A percentile compares a stretch with the other conserved stretches of the same genome.
Conservation (phyloP, 2,329 filamentous ascomycete genomes). For the Penicillium sp. region DNA sequence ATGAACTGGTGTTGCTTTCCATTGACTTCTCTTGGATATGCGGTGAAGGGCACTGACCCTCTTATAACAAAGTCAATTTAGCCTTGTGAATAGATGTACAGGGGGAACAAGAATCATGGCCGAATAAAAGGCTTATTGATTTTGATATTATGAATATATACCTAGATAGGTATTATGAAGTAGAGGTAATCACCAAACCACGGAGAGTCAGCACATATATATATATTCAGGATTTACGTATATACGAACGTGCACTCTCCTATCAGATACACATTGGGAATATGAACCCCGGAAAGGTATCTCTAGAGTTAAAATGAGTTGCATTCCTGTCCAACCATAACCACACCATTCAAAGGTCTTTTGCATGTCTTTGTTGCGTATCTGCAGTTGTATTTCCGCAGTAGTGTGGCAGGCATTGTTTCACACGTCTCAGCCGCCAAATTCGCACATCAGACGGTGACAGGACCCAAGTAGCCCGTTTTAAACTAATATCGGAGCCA, state of each 20-base stretch:
- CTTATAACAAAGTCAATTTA: background rate
- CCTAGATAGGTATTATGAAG: background rate
- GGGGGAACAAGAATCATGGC: background rate
- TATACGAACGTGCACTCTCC: background rate
- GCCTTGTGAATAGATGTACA: background rate
- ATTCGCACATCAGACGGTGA: background rate
- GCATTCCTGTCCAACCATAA: background rate
- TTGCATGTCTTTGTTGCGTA: constrained; percentile 9
- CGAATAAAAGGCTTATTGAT: background rate
- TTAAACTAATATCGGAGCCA: background rate
- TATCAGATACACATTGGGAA: background rate
- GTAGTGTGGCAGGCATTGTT: constrained; percentile 14
- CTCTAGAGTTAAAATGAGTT: background rate
- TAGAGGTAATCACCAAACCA: background rate
- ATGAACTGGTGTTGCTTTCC: background rate
- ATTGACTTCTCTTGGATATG: background rate
- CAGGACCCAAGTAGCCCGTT: background rate
- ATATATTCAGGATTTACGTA: background rate
- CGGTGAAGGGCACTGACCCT: constrained; percentile 2
- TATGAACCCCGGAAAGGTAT: background rate
- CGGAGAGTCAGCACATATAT: background rate
- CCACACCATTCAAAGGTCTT: constrained; percentile 5
- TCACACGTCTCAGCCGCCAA: constrained; percentile 15
- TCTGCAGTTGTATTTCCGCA: constrained; percentile 2
- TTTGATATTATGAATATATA: background rate